Conservation (phyloP, 2,329 filamentous ascomycete species). For the Cordyceps militaris region DNA sequence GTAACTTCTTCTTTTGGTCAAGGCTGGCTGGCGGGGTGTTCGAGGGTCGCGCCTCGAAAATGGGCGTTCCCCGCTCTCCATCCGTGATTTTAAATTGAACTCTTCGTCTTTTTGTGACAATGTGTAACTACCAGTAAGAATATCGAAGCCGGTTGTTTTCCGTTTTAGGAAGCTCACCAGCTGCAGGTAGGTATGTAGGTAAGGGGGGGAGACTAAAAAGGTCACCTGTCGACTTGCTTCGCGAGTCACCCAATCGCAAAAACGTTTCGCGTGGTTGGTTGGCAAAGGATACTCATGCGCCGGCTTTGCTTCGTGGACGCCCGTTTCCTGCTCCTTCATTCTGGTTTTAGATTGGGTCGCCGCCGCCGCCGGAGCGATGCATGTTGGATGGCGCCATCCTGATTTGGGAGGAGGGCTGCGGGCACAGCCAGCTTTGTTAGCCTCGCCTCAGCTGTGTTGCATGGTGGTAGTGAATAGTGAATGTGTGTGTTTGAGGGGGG, state of each 20-base stretch:
- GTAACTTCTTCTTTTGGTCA: neutral
- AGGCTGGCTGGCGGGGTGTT: neutral
- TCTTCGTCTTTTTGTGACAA: neutral
- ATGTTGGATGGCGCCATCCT: neutral
- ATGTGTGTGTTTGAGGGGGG: neutral
- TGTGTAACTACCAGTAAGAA: neutral
- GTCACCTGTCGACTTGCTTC: neutral
- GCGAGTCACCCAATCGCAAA: too few species aligned
- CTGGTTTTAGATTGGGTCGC: neutral
- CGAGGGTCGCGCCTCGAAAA: neutral
- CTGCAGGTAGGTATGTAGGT: neutral
- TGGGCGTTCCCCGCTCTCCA: neutral
- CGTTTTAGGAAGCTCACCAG: conserved; percentile 1
- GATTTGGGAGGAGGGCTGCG: neutral
- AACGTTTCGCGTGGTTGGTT: too few species aligned
- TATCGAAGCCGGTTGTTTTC: neutral
- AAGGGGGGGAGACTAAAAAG: neutral
- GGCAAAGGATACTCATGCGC: too few species aligned
- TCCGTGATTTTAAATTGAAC: neutral
- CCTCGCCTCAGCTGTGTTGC: conserved; percentile 2
- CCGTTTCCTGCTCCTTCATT: neutral
- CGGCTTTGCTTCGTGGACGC: too few species aligned
- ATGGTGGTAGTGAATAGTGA: neutral
- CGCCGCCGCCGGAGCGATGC: neutral
- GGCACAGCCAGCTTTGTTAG: neutral